phyloP scores from a whole-genome alignment of 345 rosid genomes.

The Balakata baccata region DNA sequence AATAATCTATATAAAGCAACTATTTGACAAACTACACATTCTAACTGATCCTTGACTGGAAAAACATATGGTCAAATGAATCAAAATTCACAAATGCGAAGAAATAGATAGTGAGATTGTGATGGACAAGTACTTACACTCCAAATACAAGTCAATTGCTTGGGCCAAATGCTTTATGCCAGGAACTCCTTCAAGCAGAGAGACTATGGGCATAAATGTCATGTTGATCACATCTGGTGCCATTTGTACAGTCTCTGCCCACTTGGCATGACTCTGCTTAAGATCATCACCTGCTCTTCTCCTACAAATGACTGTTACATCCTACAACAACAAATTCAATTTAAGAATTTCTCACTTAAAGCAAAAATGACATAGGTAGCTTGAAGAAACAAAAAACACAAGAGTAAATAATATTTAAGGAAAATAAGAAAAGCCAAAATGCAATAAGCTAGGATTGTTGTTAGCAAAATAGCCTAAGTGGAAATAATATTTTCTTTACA shows the following conservation, averaged over 20 bases:
- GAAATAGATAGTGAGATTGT: neutral
- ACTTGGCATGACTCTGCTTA: conserved; percentile 85
- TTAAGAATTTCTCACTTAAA: conserved; percentile 17
- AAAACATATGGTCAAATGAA: neutral
- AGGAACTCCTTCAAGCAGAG: conserved; percentile 85
- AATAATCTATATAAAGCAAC: neutral
- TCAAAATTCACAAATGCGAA: neutral
- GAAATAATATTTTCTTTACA: neutral
- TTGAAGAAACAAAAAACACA: conserved; percentile 9
- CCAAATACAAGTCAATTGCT: conserved; percentile 82
- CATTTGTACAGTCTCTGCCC: conserved; percentile 71
- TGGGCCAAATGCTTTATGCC: conserved; percentile 80
- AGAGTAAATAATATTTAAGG: too few species aligned
- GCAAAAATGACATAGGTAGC: neutral
- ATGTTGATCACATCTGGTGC: conserved; percentile 94
- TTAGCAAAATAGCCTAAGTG: neutral
- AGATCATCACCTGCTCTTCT: conserved; percentile 99
- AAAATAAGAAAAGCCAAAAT: neutral
- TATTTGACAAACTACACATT: neutral
- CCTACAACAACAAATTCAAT: conserved; percentile 60
- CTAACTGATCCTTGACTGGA: neutral
- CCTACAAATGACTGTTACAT: conserved; percentile 92
- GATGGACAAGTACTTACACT: conserved; percentile 58
- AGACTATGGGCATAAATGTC: conserved; percentile 82
- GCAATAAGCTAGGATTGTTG: neutral